phyloP scores from a whole-genome alignment of 257 asterid species.

The Solanum ossicruentum region DNA sequence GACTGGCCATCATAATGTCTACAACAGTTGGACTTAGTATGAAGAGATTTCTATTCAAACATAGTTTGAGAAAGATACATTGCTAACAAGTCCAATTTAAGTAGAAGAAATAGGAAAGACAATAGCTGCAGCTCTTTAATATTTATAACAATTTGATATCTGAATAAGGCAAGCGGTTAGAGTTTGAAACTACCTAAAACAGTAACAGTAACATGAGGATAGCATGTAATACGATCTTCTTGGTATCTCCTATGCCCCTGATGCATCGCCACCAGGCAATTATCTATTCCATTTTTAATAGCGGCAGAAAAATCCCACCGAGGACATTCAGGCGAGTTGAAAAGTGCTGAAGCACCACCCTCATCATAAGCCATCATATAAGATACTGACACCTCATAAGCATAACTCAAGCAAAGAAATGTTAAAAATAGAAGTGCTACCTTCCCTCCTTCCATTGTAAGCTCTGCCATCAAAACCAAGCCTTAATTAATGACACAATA shows the following conservation, averaged over 20 bases:
- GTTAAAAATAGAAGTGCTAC: slow-evolving; percentile 2
- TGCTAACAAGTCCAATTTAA: background rate
- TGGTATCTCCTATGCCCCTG: slow-evolving; percentile 63
- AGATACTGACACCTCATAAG: slow-evolving; percentile 36
- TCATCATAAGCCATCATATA: slow-evolving; percentile 57
- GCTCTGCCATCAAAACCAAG: background rate
- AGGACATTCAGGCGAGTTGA: slow-evolving; percentile 38
- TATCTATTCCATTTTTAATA: slow-evolving; percentile 14
- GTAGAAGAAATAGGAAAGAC: background rate
- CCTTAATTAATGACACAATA: background rate
- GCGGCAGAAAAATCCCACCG: slow-evolving; percentile 21
- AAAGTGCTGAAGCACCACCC: slow-evolving; percentile 54
- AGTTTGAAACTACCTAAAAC: slow-evolving; percentile 28
- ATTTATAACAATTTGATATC: background rate
- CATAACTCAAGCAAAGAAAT: slow-evolving; percentile 9
- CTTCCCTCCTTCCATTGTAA: slow-evolving; percentile 8
- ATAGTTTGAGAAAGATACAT: background rate
- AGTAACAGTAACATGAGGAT: slow-evolving; percentile 42
- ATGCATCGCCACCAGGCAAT: slow-evolving; percentile 45
- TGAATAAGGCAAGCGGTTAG: background rate
- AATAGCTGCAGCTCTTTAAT: background rate
- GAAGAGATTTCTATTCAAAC: background rate
- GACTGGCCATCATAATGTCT: background rate
- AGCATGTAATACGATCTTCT: slow-evolving; percentile 61
- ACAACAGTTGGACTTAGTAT: background rate